Evolutionary conservation across 768 basidiomycete species (phyloP).

Genomic region (Mycena sanguinolenta): DNA sequence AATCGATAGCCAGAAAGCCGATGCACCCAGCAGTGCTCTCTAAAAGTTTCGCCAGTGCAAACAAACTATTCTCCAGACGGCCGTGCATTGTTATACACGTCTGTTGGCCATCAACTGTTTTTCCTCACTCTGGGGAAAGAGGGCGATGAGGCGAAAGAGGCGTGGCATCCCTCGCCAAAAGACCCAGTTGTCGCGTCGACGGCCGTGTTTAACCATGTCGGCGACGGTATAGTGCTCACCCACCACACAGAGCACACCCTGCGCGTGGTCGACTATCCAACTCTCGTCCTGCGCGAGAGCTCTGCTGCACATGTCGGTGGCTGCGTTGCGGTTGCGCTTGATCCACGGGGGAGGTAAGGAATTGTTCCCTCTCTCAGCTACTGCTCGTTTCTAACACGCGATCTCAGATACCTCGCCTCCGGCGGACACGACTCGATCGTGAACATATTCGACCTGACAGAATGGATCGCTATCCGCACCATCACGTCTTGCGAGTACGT

Average conservation of each 20-base stretch:
- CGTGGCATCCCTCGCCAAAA: conserved; percentile 63
- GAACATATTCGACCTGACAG: conserved; percentile 82
- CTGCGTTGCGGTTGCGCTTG: conserved; percentile 81
- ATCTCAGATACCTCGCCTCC: conserved; percentile 71
- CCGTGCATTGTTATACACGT: conserved; percentile 71
- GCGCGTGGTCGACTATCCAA: conserved; percentile 79
- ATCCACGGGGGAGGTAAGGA: conserved; percentile 78
- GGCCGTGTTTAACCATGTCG: conserved; percentile 81
- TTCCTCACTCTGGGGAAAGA: conserved; percentile 71
- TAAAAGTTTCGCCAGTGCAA: conserved; percentile 74
- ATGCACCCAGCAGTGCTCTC: conserved; percentile 67
- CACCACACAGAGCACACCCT: conserved; percentile 75
- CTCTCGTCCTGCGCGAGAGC: conserved; percentile 68
- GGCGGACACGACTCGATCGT: conserved; percentile 88
- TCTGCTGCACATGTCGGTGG: conserved; percentile 85
- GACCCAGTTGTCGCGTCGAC: conserved; percentile 72
- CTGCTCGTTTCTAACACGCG: conserved; percentile 49
- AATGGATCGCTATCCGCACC: conserved; percentile 85
- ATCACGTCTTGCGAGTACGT: conserved; percentile 87
- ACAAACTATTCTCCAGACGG: conserved; percentile 83
- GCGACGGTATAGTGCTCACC: conserved; percentile 78
- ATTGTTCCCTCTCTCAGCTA: not conserved
- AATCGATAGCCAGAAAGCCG: conserved; percentile 69
- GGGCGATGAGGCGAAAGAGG: conserved; percentile 61
- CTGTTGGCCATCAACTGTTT: conserved; percentile 70